These are phyloP conservation scores for Fagus crenata DNA, from an alignment of 306 rosid species.

Conservation along the genomic window DNA sequence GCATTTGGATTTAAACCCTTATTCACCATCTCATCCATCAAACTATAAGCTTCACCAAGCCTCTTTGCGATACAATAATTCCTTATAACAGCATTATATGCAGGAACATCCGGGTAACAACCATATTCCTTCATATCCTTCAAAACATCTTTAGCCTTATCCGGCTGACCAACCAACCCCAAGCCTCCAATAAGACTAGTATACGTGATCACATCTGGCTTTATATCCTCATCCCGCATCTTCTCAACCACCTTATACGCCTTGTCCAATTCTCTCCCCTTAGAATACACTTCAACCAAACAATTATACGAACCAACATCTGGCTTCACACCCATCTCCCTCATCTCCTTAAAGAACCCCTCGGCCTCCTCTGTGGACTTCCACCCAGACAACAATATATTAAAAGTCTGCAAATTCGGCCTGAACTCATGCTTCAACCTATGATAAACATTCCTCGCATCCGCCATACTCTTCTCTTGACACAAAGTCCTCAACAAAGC, in stretches of 20 bases:
- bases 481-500: constrained; percentile 80
- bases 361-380: constrained; percentile 81
- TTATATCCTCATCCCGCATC: constrained; percentile 54
- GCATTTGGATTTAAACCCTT: constrained; percentile 75
- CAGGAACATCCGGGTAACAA: constrained; percentile 76
- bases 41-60: constrained; percentile 64
- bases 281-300: constrained; percentile 79
- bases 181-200: constrained; percentile 78
- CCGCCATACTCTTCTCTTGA: constrained; percentile 91
- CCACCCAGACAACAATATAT: constrained; percentile 85
- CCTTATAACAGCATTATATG: constrained; percentile 77
- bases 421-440: constrained; percentile 62
- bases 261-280: constrained; percentile 66
- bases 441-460: constrained; percentile 89
- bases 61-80: constrained; percentile 89
- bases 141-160: constrained; percentile 71
- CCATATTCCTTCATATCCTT: constrained; percentile 92
- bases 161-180: constrained; percentile 84
- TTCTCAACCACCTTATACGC: constrained; percentile 66
- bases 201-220: constrained; percentile 74
- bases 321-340: constrained; percentile 65
- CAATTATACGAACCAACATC: constrained; percentile 81
- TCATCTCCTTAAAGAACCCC: constrained; percentile 78
- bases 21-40: constrained; percentile 71
- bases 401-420: constrained; percentile 76